Evolutionary conservation across 345 rosid genomes (phyloP), one percentile per base, ranked within the genome.

Genomic region (Raphanus sativus): DNA sequence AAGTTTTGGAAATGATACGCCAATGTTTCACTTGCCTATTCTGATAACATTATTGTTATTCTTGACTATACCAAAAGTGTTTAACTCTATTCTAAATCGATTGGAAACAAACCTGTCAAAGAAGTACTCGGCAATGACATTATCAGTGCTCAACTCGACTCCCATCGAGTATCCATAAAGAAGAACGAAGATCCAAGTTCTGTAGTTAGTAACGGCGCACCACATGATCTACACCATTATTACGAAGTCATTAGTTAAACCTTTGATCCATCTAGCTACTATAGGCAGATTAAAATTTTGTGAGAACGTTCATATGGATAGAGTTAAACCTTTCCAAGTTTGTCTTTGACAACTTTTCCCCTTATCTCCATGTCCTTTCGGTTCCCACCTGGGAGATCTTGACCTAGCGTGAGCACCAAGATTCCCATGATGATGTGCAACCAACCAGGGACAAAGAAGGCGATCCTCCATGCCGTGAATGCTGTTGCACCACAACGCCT

Each of bases 321-420:
- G 17, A 4, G 55, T 5, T n/a, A 45, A 45, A 88, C 96, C 89
- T 88, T 89, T 69, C 87, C 85, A 71, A 91, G 86, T 42, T 87
- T 86, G 40, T 91, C 94, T 70, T 86, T 84, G 59, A 82, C 72
- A 56, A 87, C 87, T 16, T 83, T 71, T 9, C 95, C 95, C 77
- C 76, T 83, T 84, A 86, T 88, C 63, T 87, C 89, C 24, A 90
- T 48, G 29, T 86, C 55, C 5, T 82, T 50, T 3, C 89, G 81
- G 75, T 90, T 86, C 0, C 94, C 94, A 72, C 83, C 94, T 30
- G 94, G 95, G 82, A 90, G 69, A 74, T 90, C 95, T 79, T 90
- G 95, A 63, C 95, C 95, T 2, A 90, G 56, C 17, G 83, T 84
- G 68, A 88, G 65, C 32, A 90, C 90, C 83, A 86, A 63, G 59